Base-by-base conservation (phyloP, 1,139 yeast species). In the Taphrina wiesneri region DNA sequence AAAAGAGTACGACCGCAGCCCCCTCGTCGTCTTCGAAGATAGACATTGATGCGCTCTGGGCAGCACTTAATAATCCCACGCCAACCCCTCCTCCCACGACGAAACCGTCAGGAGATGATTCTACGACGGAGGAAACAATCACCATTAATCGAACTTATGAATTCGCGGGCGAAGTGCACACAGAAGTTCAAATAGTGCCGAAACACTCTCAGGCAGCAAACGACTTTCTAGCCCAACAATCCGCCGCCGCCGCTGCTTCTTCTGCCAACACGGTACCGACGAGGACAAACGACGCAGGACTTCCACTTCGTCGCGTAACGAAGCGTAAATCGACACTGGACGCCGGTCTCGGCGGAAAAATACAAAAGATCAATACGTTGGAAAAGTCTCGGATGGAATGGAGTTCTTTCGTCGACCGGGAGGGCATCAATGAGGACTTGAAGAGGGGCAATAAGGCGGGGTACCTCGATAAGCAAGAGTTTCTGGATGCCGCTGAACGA, bases 331-430 rank as follows among this genome's bases (percentile, higher is more conserved):
- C 96, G 5, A 77, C 92, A 57, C 80, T 91, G 32, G 97, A 90
- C 71, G 90, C 85, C 51, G 82, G 86, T 28, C 15, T 17, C 36
- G 34, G 19, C 36, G 83, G 85, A 21, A 80, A 85, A 67, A 79
- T 81, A 67, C 85, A 86, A 56, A 92, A 91, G 75, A 80, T 95
- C 69, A 89, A 96, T 21, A 95, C 99, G 0, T 79, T 93, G 69
- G 98, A 95, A 75, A 93, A 93, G 75, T 89, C 96, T 1, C 81
- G 96, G 69, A 81, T 93, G 67, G 99, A 93, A 76, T 93, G 99
- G 97, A 96, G 96, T 0, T 85, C 90, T 68, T 92, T 89, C 77
- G 97, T 95, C 23, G 98, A 93, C 76, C 82, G 87, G 71, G 86
- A 87, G 70, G 91, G 92, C 68, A 86, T 95, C 67, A 82, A 84